Conservation (phyloP, 2,329 filamentous ascomycete genomes). For the Colletotrichum acutatum region DNA sequence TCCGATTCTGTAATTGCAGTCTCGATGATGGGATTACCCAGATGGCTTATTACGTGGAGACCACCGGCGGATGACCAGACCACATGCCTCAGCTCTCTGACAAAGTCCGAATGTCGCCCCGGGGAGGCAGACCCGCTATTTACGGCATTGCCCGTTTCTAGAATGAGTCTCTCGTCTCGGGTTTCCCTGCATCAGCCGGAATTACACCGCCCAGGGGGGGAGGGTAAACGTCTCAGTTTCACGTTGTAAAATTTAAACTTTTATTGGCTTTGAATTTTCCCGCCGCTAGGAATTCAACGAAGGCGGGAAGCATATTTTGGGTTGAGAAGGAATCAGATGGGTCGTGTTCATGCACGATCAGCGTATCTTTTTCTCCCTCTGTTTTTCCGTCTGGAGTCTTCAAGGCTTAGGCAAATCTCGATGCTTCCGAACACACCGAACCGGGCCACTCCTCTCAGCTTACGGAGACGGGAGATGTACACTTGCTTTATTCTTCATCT, state of each 20-base stretch:
- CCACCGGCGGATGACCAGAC: not conserved
- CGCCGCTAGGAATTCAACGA: no score
- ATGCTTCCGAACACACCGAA: no score
- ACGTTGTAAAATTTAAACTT: not conserved
- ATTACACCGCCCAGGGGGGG: not conserved
- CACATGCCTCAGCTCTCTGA: not conserved
- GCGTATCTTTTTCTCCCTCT: no score
- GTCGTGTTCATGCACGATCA: no score
- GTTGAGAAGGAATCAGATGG: no score
- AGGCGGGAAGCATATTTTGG: no score
- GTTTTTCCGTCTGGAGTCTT: no score
- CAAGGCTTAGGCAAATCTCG: no score
- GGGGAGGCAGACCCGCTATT: not conserved
- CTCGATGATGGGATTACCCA: not conserved
- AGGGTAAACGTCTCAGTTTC: not conserved
- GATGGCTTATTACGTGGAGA: not conserved
- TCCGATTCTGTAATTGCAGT: not conserved
- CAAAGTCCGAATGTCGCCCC: not conserved
- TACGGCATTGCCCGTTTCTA: not conserved
- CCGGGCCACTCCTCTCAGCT: no score
- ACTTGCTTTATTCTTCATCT: no score
- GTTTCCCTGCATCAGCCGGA: not conserved
- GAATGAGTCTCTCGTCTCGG: not conserved
- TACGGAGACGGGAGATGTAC: no score
- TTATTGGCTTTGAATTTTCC: no score